Conservation (phyloP, 108 stramenopile species). For the Nitzschia putrida region DNA sequence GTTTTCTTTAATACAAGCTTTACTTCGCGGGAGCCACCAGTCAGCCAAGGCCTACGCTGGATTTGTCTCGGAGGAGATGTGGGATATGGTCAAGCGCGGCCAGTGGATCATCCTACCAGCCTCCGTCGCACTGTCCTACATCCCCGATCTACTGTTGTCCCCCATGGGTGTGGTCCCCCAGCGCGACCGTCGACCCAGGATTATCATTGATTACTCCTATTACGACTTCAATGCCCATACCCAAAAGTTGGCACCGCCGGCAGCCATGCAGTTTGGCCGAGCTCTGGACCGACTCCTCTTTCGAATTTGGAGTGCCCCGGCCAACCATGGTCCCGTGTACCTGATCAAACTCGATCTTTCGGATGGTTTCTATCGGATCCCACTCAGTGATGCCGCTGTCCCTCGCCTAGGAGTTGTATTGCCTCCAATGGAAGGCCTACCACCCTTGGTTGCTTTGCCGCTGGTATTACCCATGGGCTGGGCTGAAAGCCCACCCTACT, state of each 20-base stretch:
- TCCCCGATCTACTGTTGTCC: conserved; percentile 11
- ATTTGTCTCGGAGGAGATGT: conserved; percentile 16
- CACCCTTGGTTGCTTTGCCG: conserved; percentile 35
- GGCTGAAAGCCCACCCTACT: conserved; percentile 37
- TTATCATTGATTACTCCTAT: conserved; percentile 29
- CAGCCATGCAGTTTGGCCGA: conserved; percentile 45
- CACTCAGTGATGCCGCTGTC: conserved; percentile 13
- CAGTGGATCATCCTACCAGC: conserved; percentile 28
- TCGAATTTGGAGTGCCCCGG: conserved; percentile 4
- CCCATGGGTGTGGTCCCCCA: too few species aligned
- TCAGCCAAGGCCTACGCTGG: not conserved
- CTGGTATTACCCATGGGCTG: conserved; percentile 47
- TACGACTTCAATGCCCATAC: conserved; percentile 37
- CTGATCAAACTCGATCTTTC: conserved; percentile 21
- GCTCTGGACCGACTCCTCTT: conserved; percentile 23
- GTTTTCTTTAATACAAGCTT: too few species aligned
- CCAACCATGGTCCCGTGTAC: conserved; percentile 19
- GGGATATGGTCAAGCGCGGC: conserved; percentile 15
- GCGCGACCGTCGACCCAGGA: conserved; percentile 24
- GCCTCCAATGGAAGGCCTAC: conserved; percentile 11
- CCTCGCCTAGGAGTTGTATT: conserved; percentile 34
- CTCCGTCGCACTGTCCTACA: too few species aligned
- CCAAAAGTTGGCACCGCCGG: conserved; percentile 12
- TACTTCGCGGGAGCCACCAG: too few species aligned
- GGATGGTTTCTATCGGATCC: conserved; percentile 40